phyloP scores from a whole-genome alignment of 148 eudicot genomes.

The Rhododendron vialii region DNA sequence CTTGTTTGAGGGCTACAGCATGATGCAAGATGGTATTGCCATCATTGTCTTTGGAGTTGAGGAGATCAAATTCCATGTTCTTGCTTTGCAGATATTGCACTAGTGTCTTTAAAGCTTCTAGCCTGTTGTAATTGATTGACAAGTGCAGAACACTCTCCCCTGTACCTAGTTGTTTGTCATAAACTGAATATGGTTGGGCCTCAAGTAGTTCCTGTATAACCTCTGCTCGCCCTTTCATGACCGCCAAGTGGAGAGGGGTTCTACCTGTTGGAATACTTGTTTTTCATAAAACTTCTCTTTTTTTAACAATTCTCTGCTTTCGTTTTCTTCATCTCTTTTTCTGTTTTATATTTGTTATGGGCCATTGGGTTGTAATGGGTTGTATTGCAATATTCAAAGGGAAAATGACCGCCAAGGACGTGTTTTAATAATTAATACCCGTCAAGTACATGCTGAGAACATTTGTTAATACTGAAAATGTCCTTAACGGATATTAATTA shows the following conservation, averaged over 20 bases:
- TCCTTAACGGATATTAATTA: no score
- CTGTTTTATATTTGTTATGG: no score
- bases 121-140: neutral
- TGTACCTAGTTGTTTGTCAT: neutral
- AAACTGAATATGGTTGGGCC: neutral
- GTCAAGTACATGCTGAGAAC: no score
- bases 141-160: neutral
- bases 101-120: neutral
- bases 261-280: neutral
- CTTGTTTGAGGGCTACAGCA: neutral
- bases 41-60: neutral
- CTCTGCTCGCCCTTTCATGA: neutral
- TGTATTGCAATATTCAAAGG: no score
- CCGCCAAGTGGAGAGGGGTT: neutral
- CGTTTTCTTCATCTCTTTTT: no score
- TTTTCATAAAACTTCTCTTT: neutral
- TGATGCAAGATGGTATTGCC: neutral
- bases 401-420: no score
- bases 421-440: no score
- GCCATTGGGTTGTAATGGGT: no score
- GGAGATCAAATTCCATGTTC: neutral
- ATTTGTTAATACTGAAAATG: no score
- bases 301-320: no score
- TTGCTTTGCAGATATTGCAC: neutral
- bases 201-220: neutral